These are phyloP conservation scores for Penicillium diatomitis DNA, from an alignment of 495 filamentous ascomycete species.

Conservation along the genomic window DNA sequence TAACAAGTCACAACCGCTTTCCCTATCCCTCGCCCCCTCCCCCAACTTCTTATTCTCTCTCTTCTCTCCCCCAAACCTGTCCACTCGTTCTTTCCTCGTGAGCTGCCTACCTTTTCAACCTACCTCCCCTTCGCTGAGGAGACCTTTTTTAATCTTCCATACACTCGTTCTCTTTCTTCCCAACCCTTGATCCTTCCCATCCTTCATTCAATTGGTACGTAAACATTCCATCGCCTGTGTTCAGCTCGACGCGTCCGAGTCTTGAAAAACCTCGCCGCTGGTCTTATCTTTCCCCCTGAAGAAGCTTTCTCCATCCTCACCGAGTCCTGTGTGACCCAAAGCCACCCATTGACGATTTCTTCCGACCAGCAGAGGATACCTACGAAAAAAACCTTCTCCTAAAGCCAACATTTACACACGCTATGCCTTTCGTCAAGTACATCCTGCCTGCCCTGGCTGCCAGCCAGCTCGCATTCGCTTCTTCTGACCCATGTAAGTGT, in stretches of 20 bases:
- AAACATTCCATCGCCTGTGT: background rate
- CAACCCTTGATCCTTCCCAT: slow-evolving; percentile 9
- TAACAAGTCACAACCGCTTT: no score
- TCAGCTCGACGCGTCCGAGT: background rate
- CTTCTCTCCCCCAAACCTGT: slow-evolving; percentile 32
- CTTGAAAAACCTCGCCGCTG: background rate
- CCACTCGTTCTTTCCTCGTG: slow-evolving; percentile 42
- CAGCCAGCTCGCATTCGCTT: slow-evolving; percentile 55
- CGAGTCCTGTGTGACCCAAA: no score
- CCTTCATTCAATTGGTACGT: slow-evolving; percentile 7
- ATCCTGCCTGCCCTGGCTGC: slow-evolving; percentile 66
- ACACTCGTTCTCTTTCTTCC: slow-evolving; percentile 17
- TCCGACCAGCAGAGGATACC: background rate
- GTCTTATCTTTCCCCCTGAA: background rate
- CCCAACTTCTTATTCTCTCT: slow-evolving; percentile 25
- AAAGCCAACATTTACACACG: slow-evolving; percentile 19
- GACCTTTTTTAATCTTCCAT: slow-evolving; percentile 15
- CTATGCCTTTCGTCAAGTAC: slow-evolving; percentile 70
- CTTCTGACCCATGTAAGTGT: slow-evolving; percentile 10
- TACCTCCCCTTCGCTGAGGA: slow-evolving; percentile 20
- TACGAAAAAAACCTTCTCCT: no score
- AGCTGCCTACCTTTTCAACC: slow-evolving; percentile 4
- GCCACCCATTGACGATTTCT: slow-evolving; percentile 5
- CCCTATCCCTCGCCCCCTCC: slow-evolving; percentile 9
- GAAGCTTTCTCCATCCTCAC: no score